phyloP scores from a whole-genome alignment of 495 filamentous ascomycete genomes.

The Talaromyces liani region DNA sequence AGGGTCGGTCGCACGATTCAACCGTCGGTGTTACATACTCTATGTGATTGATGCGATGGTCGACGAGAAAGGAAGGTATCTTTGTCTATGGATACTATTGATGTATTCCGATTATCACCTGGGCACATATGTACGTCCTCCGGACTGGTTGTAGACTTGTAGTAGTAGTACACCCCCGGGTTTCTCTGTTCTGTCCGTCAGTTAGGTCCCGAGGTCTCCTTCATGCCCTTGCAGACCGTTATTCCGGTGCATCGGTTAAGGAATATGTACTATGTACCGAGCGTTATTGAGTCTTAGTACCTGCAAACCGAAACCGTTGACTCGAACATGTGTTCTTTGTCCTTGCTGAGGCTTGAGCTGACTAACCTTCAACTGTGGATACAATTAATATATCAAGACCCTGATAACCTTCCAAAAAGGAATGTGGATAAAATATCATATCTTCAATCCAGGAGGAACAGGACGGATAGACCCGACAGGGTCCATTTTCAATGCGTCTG shows the following conservation, averaged over 20 bases:
- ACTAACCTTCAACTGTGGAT: neutral
- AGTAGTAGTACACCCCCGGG: too few species aligned
- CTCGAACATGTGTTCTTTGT: neutral
- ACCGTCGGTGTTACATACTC: neutral
- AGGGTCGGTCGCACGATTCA: neutral
- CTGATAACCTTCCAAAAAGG: neutral
- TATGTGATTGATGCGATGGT: too few species aligned
- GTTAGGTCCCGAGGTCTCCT: neutral
- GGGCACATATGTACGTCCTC: too few species aligned
- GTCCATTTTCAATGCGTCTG: neutral
- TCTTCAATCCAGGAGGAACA: neutral
- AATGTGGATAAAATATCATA: neutral
- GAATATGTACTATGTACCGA: neutral
- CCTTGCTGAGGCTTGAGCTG: neutral
- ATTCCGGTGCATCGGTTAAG: neutral
- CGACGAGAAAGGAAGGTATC: neutral
- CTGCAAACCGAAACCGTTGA: neutral
- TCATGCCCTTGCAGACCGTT: neutral
- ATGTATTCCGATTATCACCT: too few species aligned
- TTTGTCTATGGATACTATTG: neutral
- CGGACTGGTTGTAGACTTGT: too few species aligned
- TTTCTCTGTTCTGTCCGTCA: neutral
- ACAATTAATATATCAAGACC: neutral
- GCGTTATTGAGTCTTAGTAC: neutral
- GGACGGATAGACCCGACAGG: neutral